A percentile compares a stretch with the other conserved stretches of the same genome.
phyloP scores from a whole-genome alignment of 2,329 filamentous ascomycete species.

The Chaetoscypha palmicola region DNA sequence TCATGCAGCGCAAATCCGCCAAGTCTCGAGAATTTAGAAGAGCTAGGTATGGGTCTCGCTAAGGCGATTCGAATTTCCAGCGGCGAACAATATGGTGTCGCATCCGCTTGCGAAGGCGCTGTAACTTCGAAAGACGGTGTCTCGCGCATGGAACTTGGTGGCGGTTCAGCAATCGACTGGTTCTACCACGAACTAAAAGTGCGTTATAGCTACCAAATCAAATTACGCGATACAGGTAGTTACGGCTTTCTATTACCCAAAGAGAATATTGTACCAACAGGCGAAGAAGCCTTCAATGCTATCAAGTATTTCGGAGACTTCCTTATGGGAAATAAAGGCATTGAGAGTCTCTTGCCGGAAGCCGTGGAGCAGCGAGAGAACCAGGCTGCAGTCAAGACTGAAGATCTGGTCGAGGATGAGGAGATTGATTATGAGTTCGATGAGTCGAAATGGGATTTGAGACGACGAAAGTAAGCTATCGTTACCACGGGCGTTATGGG shows the following conservation, averaged over 20 bases:
- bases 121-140: conserved; percentile 36
- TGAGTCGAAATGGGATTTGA: background rate
- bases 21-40: conserved; percentile 84
- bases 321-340: conserved; percentile 62
- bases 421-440: background rate
- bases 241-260: conserved; percentile 89
- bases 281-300: conserved; percentile 78
- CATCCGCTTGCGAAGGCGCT: conserved; percentile 81
- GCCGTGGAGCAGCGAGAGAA: background rate
- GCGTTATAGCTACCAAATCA: conserved; percentile 86
- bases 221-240: conserved; percentile 84
- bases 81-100: conserved; percentile 68
- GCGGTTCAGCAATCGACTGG: conserved; percentile 87
- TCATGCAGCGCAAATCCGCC: conserved; percentile 73
- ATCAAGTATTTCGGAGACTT: conserved; percentile 80
- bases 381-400: background rate
- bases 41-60: conserved; percentile 78
- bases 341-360: conserved; percentile 36
- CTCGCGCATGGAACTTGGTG: conserved; percentile 61
- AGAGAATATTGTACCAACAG: conserved; percentile 81
- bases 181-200: conserved; percentile 85
- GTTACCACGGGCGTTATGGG: no score
- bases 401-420: background rate
- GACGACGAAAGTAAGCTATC: background rate
- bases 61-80: conserved; percentile 81